A percentile compares a stretch with the other conserved stretches of the same genome.
These are phyloP conservation scores for Exophiala viscosa DNA, from an alignment of 2,329 filamentous ascomycete species.

Conservation along the genomic window DNA sequence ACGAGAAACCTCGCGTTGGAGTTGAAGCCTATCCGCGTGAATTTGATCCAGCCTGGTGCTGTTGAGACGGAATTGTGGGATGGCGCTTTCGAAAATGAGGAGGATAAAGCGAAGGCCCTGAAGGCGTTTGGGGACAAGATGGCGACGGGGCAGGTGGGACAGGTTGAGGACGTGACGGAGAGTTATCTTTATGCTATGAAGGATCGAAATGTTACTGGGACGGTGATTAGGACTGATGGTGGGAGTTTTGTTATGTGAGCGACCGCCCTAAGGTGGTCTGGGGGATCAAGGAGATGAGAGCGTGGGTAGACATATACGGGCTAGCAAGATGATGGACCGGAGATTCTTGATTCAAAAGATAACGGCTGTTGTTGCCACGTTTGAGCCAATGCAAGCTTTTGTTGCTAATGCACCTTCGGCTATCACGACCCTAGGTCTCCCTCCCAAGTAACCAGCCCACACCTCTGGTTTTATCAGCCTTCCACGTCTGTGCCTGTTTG, in stretches of 20 bases:
- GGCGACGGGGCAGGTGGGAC: conserved; percentile 31
- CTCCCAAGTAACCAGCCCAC: conserved; percentile 14
- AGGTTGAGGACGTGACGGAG: conserved; percentile 42
- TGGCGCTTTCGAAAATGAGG: conserved; percentile 27
- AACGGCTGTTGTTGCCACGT: no score
- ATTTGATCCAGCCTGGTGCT: conserved; percentile 40
- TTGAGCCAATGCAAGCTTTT: not conserved
- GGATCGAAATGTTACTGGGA: conserved; percentile 41
- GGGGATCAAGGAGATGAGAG: no score
- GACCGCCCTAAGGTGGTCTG: no score
- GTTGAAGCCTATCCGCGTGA: conserved; percentile 42
- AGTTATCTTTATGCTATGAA: conserved; percentile 46
- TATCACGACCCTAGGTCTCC: not conserved
- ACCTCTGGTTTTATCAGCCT: conserved; percentile 18
- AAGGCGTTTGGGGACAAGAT: conserved; percentile 31
- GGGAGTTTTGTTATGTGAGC: conserved; percentile 31
- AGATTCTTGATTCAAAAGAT: no score
- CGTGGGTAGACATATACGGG: no score
- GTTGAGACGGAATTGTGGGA: conserved; percentile 43
- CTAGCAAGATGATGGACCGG: no score
- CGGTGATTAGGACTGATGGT: conserved; percentile 35
- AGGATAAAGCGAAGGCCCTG: conserved; percentile 20
- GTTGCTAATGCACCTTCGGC: not conserved
- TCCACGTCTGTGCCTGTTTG: conserved; percentile 22
- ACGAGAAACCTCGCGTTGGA: conserved; percentile 40